Evolutionary conservation across 169 alveolate species (phyloP).

Genomic region (Fabrea salina): DNA sequence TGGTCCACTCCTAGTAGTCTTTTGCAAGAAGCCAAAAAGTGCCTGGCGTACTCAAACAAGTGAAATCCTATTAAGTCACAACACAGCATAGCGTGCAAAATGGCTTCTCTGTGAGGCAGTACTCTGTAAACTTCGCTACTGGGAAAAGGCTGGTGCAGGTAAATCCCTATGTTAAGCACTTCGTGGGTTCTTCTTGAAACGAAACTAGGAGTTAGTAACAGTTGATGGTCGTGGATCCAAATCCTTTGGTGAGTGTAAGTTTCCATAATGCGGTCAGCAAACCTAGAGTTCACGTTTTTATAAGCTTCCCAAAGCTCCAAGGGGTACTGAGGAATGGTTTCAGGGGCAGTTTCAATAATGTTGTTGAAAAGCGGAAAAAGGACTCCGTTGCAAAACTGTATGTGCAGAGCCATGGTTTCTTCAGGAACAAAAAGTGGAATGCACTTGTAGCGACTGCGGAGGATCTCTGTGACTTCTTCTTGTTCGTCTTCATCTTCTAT

Average conservation of each 20-base stretch:
- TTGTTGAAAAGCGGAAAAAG: slow-evolving; percentile 70
- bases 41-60: slow-evolving; percentile 89
- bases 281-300: slow-evolving; percentile 57
- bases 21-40: slow-evolving; percentile 83
- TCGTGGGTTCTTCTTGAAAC: slow-evolving; percentile 69
- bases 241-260: slow-evolving; percentile 59
- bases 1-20: slow-evolving; percentile 87
- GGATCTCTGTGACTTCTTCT: slow-evolving; percentile 38
- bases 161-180: slow-evolving; percentile 83
- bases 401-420: slow-evolving; percentile 36
- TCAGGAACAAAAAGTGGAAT: slow-evolving; percentile 56
- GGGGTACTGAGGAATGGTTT: slow-evolving; percentile 62
- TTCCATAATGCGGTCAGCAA: slow-evolving; percentile 56
- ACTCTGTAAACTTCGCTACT: slow-evolving; percentile 85
- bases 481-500: slow-evolving; percentile 45
- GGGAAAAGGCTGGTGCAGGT: slow-evolving; percentile 94
- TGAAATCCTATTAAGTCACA: slow-evolving; percentile 94
- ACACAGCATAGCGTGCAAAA: slow-evolving; percentile 88
- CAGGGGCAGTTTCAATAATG: slow-evolving; percentile 66
- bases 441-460: slow-evolving; percentile 38
- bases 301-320: slow-evolving; percentile 77
- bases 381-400: slow-evolving; percentile 48
- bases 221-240: slow-evolving; percentile 91
- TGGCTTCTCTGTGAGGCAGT: slow-evolving; percentile 88
- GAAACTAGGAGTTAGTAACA: slow-evolving; percentile 83